Percentiles rank a stretch among this genome's conserved stretches.
Conservation (phyloP, 2,329 filamentous ascomycete genomes). For the Hymenoscyphus salicellus region DNA sequence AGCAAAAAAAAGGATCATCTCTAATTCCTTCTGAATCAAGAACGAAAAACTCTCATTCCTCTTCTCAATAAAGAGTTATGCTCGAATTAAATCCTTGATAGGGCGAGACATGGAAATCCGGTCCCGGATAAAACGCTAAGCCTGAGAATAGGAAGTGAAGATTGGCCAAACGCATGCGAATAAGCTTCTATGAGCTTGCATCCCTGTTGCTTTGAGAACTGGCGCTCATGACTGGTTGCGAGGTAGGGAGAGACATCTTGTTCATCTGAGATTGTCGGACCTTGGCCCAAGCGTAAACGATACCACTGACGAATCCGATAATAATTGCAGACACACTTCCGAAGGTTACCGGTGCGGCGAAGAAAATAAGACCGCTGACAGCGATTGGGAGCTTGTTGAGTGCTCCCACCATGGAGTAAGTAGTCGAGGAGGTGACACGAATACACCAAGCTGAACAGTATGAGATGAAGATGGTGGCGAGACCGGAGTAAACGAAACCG, state of each 20-base stretch:
- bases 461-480: constrained; percentile 96
- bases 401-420: constrained; percentile 97
- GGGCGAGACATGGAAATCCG: not conserved
- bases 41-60: not conserved
- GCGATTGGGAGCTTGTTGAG: constrained; percentile 98
- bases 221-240: constrained; percentile 73
- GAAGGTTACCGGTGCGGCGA: constrained; percentile 87
- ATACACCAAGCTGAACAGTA: constrained; percentile 99
- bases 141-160: constrained; percentile 9
- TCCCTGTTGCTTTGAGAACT: constrained; percentile 90
- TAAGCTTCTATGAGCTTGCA: constrained; percentile 45
- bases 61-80: constrained; percentile 2
- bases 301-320: constrained; percentile 85
- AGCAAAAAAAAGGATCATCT: constrained; percentile 16
- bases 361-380: constrained; percentile 88
- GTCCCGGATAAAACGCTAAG: constrained; percentile 9
- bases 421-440: constrained; percentile 93
- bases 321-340: constrained; percentile 88
- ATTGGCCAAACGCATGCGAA: constrained; percentile 4
- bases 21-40: constrained; percentile 3
- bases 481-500: constrained; percentile 90
- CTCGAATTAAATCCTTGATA: constrained; percentile 1
- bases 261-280: constrained; percentile 69
- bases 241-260: constrained; percentile 66
- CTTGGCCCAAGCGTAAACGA: constrained; percentile 87